Evolutionary conservation across 768 basidiomycete genomes (phyloP).

Genomic region (Lactarius hatsudake): DNA sequence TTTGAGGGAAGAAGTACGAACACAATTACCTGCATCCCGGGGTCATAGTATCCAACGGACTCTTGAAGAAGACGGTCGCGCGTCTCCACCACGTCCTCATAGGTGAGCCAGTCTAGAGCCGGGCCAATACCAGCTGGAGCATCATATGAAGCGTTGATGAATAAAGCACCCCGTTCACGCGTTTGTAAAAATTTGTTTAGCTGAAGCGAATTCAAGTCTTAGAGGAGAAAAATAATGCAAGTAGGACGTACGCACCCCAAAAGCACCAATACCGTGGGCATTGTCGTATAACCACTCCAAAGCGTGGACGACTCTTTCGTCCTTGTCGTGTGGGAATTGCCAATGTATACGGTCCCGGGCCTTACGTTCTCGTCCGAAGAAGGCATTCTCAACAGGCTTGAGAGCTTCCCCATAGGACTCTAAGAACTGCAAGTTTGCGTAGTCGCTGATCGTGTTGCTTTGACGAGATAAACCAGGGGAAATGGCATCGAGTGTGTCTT

Average conservation of each 20-base stretch:
- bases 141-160: conserved; percentile 26
- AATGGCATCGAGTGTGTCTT: conserved; percentile 10
- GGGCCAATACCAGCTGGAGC: conserved; percentile 1
- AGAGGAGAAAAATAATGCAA: neutral
- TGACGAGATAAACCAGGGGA: conserved; percentile 16
- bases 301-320: conserved; percentile 20
- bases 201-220: conserved; percentile 5
- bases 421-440: conserved; percentile 10
- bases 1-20: conserved; percentile 29
- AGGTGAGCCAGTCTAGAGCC: conserved; percentile 26
- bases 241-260: conserved; percentile 25
- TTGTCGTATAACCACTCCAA: conserved; percentile 25
- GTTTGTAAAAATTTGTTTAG: conserved; percentile 27
- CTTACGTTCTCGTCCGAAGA: conserved; percentile 29
- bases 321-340: conserved; percentile 29
- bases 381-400: conserved; percentile 17
- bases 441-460: conserved; percentile 19
- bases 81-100: conserved; percentile 24
- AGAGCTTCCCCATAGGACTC: conserved; percentile 25
- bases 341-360: conserved; percentile 29
- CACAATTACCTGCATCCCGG: conserved; percentile 21
- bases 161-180: conserved; percentile 28
- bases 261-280: conserved; percentile 20
- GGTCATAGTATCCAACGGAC: conserved; percentile 28
- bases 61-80: conserved; percentile 28